phyloP scores from a whole-genome alignment of 441 rosid species.

The Erodium trifolium region DNA sequence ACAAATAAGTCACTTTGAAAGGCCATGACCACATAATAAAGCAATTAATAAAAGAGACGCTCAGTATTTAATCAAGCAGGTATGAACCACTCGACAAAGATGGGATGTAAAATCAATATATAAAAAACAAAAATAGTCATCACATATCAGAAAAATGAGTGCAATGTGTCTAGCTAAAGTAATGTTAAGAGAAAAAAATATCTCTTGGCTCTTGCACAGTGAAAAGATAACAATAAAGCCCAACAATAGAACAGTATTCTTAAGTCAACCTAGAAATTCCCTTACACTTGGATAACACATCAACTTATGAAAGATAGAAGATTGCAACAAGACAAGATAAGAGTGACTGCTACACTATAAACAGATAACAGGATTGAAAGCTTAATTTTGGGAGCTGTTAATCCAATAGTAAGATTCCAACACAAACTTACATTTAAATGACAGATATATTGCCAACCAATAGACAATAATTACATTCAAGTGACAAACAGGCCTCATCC shows the following conservation, averaged over 20 bases:
- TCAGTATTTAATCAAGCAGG: not conserved
- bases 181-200: no score
- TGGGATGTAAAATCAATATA: not conserved
- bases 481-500: no score
- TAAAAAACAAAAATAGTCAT: no score
- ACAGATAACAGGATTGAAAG: not conserved
- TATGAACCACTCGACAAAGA: not conserved
- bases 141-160: no score
- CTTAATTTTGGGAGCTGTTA: not conserved
- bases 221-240: not conserved
- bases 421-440: no score
- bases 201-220: not conserved
- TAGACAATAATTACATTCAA: no score
- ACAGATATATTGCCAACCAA: no score
- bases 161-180: not conserved
- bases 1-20: not conserved
- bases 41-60: not conserved
- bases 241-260: not conserved
- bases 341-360: not conserved
- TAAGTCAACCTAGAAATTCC: not conserved
- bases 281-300: not conserved
- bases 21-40: no score
- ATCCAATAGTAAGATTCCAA: no score
- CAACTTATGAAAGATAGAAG: not conserved
- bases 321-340: not conserved